Evolutionary conservation across 768 basidiomycete species (phyloP).

Genomic region (Leucocoprinus leucothites): DNA sequence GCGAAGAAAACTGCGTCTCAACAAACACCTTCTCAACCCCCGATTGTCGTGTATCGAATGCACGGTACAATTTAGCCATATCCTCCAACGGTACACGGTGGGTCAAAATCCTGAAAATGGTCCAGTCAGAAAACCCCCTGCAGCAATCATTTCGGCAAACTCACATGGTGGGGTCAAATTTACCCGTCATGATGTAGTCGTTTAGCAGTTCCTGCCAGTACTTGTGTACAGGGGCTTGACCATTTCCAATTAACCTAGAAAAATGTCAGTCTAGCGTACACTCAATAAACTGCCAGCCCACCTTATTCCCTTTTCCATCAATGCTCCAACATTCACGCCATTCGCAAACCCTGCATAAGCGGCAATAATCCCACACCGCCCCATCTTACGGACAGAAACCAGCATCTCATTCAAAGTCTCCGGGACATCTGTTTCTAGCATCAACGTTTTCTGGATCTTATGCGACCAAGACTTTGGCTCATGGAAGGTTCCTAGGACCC

Average conservation of each 20-base stretch:
- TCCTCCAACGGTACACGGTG: slow-evolving; percentile 67
- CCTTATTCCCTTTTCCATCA: slow-evolving; percentile 77
- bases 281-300: slow-evolving; percentile 11
- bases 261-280: neutral
- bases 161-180: slow-evolving; percentile 63
- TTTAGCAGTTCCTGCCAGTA: slow-evolving; percentile 73
- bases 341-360: slow-evolving; percentile 70
- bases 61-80: slow-evolving; percentile 57
- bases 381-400: slow-evolving; percentile 49
- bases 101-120: slow-evolving; percentile 39
- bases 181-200: slow-evolving; percentile 58
- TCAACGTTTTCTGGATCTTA: slow-evolving; percentile 65
- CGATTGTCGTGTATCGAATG: slow-evolving; percentile 52
- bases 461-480: slow-evolving; percentile 64
- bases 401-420: slow-evolving; percentile 58
- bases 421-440: slow-evolving; percentile 73
- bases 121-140: neutral
- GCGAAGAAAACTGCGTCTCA: slow-evolving; percentile 53
- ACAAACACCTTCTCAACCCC: slow-evolving; percentile 77
- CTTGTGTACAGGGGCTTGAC: slow-evolving; percentile 71
- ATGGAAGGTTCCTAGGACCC: slow-evolving; percentile 53
- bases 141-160: slow-evolving; percentile 15
- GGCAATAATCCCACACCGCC: slow-evolving; percentile 61
- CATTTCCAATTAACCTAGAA: slow-evolving; percentile 59
- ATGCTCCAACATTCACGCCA: slow-evolving; percentile 64